Percentiles rank a stretch among this genome's conserved stretches.
phyloP scores from a whole-genome alignment of 2,329 filamentous ascomycete species.

The Penicillium sp. region DNA sequence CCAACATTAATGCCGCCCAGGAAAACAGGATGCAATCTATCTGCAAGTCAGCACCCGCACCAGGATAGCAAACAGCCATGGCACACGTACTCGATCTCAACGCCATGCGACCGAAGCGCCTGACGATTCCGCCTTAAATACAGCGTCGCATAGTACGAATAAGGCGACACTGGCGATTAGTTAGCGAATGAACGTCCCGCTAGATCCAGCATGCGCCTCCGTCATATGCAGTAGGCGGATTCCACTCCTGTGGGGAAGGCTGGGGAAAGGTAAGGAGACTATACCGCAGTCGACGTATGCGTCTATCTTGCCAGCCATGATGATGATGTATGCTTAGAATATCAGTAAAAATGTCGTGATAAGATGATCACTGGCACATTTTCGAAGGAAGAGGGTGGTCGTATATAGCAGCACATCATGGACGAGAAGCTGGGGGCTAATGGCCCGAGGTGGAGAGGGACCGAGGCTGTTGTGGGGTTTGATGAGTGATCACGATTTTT shows the following conservation, averaged over 20 bases:
- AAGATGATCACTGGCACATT: constrained; percentile 8
- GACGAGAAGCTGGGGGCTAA: background rate
- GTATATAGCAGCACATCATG: constrained; percentile 20
- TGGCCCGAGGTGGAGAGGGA: constrained; percentile 28
- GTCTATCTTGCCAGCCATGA: constrained; percentile 33
- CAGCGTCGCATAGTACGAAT: constrained; percentile 59
- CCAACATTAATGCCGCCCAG: constrained; percentile 69
- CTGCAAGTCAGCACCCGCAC: background rate
- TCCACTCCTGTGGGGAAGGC: background rate
- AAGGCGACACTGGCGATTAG: constrained; percentile 63
- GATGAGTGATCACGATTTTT: constrained; percentile 33
- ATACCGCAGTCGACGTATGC: constrained; percentile 35
- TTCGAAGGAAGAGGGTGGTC: background rate
- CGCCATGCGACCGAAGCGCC: constrained; percentile 62
- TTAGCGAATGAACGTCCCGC: constrained; percentile 3
- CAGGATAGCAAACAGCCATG: too few species aligned
- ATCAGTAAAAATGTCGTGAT: background rate
- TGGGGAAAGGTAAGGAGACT: background rate
- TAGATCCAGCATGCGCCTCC: background rate
- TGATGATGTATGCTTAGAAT: background rate
- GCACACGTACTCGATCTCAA: constrained; percentile 70
- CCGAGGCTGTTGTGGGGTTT: constrained; percentile 33
- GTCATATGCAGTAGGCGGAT: background rate
- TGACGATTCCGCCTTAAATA: constrained; percentile 64
- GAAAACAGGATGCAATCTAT: constrained; percentile 73